Conservation (phyloP, 768 basidiomycete species). For the Trametes elegans region DNA sequence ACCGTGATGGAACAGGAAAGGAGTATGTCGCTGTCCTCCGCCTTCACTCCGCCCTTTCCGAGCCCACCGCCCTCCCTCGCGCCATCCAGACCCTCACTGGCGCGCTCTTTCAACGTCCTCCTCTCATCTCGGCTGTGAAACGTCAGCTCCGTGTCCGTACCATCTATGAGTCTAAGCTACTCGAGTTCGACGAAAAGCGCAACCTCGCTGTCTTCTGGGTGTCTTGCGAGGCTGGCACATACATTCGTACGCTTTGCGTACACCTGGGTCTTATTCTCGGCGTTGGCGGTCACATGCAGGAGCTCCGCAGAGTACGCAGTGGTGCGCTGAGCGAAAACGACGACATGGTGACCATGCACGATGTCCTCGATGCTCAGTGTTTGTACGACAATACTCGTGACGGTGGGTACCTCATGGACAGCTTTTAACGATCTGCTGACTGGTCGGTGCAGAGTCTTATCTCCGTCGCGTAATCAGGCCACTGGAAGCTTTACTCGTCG, state of each 20-base stretch:
- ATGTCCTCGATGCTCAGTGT: constrained; percentile 99
- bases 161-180: constrained; percentile 91
- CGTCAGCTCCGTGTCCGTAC: constrained; percentile 96
- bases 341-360: constrained; percentile 99
- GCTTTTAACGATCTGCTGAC: background rate
- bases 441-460: constrained; percentile 76
- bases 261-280: constrained; percentile 93
- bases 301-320: constrained; percentile 88
- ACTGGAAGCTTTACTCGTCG: constrained; percentile 88
- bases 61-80: constrained; percentile 84
- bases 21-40: constrained; percentile 98
- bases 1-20: constrained; percentile 57
- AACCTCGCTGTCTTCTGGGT: constrained; percentile 99
- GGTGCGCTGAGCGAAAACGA: constrained; percentile 98
- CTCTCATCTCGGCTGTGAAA: constrained; percentile 98
- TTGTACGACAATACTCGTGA: constrained; percentile 96
- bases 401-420: constrained; percentile 47
- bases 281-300: constrained; percentile 99
- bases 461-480: constrained; percentile 93
- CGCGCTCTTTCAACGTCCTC: constrained; percentile 97
- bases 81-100: constrained; percentile 96
- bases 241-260: constrained; percentile 94
- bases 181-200: constrained; percentile 97
- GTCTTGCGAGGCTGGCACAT: constrained; percentile 97
- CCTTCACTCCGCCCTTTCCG: constrained; percentile 78